phyloP scores from a whole-genome alignment of 768 basidiomycete species.

The Cantharellus cinnabarinus region DNA sequence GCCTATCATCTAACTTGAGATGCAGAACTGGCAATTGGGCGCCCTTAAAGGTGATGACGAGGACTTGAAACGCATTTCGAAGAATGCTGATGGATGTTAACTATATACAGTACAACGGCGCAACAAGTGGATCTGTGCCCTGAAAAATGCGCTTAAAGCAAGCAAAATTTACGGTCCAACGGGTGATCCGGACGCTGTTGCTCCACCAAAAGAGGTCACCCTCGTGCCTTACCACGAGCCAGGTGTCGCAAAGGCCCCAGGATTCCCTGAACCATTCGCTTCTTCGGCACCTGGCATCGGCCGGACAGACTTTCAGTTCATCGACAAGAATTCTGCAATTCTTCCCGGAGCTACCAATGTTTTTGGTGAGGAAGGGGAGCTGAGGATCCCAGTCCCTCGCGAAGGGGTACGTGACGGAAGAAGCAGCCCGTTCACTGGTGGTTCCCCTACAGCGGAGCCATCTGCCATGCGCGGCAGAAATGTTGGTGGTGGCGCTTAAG shows the following conservation, averaged over 20 bases:
- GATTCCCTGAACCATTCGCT: not conserved
- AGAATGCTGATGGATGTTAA: not conserved
- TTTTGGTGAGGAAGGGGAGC: not conserved
- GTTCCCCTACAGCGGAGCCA: no score
- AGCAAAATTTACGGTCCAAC: conserved; percentile 38
- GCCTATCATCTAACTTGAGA: not conserved
- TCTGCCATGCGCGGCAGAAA: no score
- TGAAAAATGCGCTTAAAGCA: conserved; percentile 52
- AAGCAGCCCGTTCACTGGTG: no score
- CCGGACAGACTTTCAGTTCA: not conserved
- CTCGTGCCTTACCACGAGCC: not conserved
- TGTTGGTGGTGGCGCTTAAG: no score
- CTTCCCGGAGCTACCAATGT: not conserved
- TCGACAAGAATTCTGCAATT: not conserved
- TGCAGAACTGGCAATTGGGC: conserved; percentile 52
- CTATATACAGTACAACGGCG: conserved; percentile 38
- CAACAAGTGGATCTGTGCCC: conserved; percentile 82
- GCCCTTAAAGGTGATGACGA: conserved; percentile 36
- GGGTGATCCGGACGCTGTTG: conserved; percentile 19
- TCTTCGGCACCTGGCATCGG: not conserved
- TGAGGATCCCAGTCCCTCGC: no score
- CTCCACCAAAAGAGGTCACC: conserved; percentile 4
- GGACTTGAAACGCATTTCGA: not conserved
- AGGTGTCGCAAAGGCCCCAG: not conserved
- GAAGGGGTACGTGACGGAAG: no score